Percentiles rank a stretch among this genome's conserved stretches.
These are phyloP conservation scores for Mucor circinelloides DNA, from an alignment of 371 early-diverging fungal genomes.

Conservation along the genomic window DNA sequence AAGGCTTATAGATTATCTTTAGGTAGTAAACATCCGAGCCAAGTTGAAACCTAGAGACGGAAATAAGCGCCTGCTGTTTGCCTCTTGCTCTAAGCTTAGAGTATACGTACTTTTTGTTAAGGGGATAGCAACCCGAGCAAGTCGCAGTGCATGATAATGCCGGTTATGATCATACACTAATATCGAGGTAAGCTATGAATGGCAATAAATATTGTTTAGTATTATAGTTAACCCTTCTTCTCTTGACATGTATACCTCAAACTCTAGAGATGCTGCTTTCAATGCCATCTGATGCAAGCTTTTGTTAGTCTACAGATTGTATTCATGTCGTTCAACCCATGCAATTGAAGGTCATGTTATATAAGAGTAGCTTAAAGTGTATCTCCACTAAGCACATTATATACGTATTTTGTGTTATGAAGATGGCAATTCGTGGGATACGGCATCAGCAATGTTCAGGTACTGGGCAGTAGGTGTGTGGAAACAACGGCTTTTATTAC, in stretches of 20 bases:
- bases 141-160: conserved; percentile 20
- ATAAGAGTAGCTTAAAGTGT: conserved; percentile 19
- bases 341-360: conserved; percentile 11
- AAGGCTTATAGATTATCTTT: conserved; percentile 24
- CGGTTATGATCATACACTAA: neutral
- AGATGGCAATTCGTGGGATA: conserved; percentile 22
- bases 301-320: conserved; percentile 16
- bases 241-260: neutral
- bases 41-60: conserved; percentile 21
- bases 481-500: conserved; percentile 5
- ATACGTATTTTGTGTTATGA: conserved; percentile 23
- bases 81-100: conserved; percentile 20
- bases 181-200: neutral
- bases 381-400: conserved; percentile 22
- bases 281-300: conserved; percentile 11
- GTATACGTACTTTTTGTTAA: conserved; percentile 23
- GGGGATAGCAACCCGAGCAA: conserved; percentile 25
- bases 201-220: neutral
- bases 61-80: conserved; percentile 25
- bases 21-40: conserved; percentile 22
- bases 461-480: conserved; percentile 6
- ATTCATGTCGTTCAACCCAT: conserved; percentile 11
- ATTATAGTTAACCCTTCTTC: neutral
- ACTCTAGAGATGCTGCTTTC: neutral
- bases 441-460: conserved; percentile 7